phyloP scores from a whole-genome alignment of 106 monocot species.

The Hemerocallis citrina region DNA sequence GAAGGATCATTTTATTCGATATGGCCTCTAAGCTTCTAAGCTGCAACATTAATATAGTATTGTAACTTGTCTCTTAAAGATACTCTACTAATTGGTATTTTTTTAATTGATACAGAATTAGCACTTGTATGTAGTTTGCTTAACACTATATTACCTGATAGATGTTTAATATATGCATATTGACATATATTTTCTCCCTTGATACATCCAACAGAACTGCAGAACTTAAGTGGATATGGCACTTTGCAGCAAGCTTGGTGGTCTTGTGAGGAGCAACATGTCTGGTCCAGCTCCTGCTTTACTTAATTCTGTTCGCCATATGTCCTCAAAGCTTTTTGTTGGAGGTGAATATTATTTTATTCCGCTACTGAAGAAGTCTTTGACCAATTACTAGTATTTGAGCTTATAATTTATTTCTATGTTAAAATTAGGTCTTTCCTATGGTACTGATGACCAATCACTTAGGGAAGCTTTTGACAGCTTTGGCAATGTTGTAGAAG shows the following conservation, averaged over 20 bases:
- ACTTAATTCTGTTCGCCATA: conserved; percentile 15
- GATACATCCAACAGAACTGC: no score
- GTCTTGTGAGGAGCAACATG: conserved; percentile 8
- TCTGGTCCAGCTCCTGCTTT: conserved; percentile 1
- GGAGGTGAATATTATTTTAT: conserved; percentile 27
- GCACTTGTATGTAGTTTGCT: no score
- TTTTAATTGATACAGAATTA: no score
- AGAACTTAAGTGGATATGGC: conserved; percentile 13
- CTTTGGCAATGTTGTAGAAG: conserved; percentile 82
- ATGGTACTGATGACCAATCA: conserved; percentile 46
- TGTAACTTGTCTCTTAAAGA: no score
- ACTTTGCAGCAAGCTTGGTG: conserved; percentile 20
- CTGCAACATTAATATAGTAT: no score
- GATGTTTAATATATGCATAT: no score
- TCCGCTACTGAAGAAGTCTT: no score
- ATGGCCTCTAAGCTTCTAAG: no score
- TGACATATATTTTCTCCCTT: no score
- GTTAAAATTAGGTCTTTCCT: conserved; percentile 62
- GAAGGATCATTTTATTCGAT: no score
- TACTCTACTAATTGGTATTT: no score
- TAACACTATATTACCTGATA: no score
- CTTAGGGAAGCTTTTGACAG: conserved; percentile 70
- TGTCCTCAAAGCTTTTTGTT: conserved; percentile 40
- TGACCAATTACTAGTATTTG: neutral
- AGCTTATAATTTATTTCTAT: neutral